Evolutionary conservation across 495 filamentous ascomycete species (phyloP).

Genomic region (Hypoxylon fragiforme): DNA sequence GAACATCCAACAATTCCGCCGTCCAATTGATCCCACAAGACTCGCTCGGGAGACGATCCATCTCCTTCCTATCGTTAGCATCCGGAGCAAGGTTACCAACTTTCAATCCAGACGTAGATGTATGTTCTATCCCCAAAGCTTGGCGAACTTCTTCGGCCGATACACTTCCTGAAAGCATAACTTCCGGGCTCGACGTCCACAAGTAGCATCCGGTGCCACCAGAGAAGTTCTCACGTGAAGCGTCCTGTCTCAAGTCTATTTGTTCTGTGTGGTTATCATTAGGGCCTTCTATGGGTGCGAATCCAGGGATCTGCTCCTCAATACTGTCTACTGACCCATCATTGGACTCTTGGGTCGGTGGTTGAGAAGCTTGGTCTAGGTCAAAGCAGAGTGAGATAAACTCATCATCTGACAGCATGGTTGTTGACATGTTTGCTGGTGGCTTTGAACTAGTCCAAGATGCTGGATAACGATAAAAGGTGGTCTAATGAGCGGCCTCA

Average conservation of each 20-base stretch:
- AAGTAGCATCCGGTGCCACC: slow-evolving; percentile 2
- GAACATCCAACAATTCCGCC: background rate
- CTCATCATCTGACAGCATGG: background rate
- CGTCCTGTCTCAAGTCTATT: background rate
- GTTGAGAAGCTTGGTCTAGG: slow-evolving; percentile 1
- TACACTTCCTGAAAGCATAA: background rate
- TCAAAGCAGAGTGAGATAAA: slow-evolving; percentile 14
- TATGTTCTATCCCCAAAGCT: no score
- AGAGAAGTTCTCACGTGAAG: slow-evolving; percentile 5
- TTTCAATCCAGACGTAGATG: no score
- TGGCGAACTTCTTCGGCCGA: background rate
- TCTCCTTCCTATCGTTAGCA: background rate
- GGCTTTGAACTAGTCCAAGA: no score
- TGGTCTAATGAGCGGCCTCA: no score
- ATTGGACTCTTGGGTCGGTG: background rate
- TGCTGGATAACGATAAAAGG: no score
- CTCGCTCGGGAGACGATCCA: slow-evolving; percentile 3
- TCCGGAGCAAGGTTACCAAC: no score
- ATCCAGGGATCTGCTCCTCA: slow-evolving; percentile 1
- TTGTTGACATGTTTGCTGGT: background rate
- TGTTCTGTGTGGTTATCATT: background rate
- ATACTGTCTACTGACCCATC: background rate
- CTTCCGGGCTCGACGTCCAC: slow-evolving; percentile 6
- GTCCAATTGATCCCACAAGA: slow-evolving; percentile 7
- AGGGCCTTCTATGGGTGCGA: background rate